Conservation (phyloP, 2,329 filamentous ascomycete genomes). For the Fusarium lyarnte region DNA sequence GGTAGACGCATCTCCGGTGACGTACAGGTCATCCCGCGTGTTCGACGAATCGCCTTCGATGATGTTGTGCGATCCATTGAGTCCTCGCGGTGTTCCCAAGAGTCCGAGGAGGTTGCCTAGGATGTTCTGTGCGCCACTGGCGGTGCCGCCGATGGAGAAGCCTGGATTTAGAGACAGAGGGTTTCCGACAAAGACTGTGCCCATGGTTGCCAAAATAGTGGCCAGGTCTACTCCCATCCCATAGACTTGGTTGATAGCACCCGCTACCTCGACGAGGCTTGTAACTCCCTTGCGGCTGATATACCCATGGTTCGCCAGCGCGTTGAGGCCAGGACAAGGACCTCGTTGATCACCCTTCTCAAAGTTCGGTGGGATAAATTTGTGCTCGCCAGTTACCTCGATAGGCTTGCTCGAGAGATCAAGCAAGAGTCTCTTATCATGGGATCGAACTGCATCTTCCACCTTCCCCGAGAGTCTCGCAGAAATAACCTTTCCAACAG, state of each 20-base stretch:
- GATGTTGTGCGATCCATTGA: conserved; percentile 13
- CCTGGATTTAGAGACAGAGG: conserved; percentile 14
- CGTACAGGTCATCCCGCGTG: conserved; percentile 10
- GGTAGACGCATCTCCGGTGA: conserved; percentile 18
- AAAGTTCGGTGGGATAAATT: conserved; percentile 42
- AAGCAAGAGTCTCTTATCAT: background rate
- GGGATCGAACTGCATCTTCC: background rate
- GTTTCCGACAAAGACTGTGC: conserved; percentile 21
- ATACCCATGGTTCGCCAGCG: conserved; percentile 51
- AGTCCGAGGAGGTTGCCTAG: conserved; percentile 11
- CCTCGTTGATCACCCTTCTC: conserved; percentile 41
- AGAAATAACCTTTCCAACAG: background rate
- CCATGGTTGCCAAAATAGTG: background rate
- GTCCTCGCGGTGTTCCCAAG: conserved; percentile 11
- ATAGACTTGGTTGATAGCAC: conserved; percentile 24
- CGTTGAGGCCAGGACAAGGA: conserved; percentile 50
- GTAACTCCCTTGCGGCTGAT: conserved; percentile 32
- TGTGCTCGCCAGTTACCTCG: conserved; percentile 24
- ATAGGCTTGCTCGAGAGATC: conserved; percentile 1
- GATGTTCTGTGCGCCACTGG: conserved; percentile 2
- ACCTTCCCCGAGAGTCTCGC: conserved; percentile 1
- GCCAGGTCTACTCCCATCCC: conserved; percentile 16
- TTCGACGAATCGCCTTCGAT: conserved; percentile 22
- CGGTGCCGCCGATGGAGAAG: conserved; percentile 5
- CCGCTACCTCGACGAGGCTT: conserved; percentile 20